Base-by-base conservation (phyloP, 2,329 filamentous ascomycete species). In the Penicillium thymicola region DNA sequence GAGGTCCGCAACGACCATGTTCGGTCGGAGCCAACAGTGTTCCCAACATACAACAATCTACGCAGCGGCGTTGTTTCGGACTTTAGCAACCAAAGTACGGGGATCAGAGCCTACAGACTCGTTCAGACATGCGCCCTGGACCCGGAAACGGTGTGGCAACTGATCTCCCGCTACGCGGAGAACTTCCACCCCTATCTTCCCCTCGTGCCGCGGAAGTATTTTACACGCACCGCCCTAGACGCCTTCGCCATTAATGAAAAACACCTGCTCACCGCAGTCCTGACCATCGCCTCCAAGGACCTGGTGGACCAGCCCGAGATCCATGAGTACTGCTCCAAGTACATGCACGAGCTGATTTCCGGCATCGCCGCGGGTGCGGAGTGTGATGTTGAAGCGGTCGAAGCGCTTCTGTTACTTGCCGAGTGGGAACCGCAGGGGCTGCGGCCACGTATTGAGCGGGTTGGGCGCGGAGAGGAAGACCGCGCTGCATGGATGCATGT, bases 401-500 rank as follows among this genome's bases (percentile, higher is more conserved):
- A 90, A 66, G 86, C 86, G 2, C 73, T 90, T 2, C 75, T 90
- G 0, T 76, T 90, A 2, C 80, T 90, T 1, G 87, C 88, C 0
- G 87, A 90, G 66, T 90, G 88, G 88, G 86, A 86, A 7, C 86
- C 86, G 0, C 87, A 88, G 59, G 84, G 85, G 0, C 80, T 85
- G 2, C 77, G 85, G 6, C 81, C 81, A 3, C 77, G 81, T 34
- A 82, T 84, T 30, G 84, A 84, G 32, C 79, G 82, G 27, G 85
- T 90, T 21, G 88, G 87, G 0, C 81, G 87, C 54, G 88, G 88
- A 9, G 87, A 90, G 69, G 88, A 90, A 67, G 87, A 90, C 64
- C 82, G 88, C 43, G 86, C 88, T 30, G 86, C 87, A 0, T 90
- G 88, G 88, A 90, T 90, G 87, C 85, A 89, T 64, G 86, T 89